These are phyloP conservation scores for Penicillium ucsense DNA, from an alignment of 495 filamentous ascomycete species.

Conservation along the genomic window DNA sequence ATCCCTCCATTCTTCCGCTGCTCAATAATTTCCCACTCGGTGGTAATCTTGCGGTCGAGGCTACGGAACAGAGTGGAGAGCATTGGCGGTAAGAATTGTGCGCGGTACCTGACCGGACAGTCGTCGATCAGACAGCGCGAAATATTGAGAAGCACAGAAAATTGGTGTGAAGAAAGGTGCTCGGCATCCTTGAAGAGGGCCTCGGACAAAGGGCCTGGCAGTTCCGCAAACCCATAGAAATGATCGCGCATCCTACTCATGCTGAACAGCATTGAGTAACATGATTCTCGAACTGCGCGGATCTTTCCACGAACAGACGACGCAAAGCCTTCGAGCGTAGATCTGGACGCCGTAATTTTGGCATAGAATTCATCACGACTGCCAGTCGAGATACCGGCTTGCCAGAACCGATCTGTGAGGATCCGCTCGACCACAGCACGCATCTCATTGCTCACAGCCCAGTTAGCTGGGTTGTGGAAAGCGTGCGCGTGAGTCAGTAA, in stretches of 20 bases:
- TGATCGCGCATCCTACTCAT: constrained; percentile 79
- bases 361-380: constrained; percentile 96
- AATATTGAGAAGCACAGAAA: constrained; percentile 80
- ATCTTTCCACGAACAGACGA: constrained; percentile 85
- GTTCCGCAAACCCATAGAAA: constrained; percentile 80
- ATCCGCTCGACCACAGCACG: constrained; percentile 68
- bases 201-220: constrained; percentile 74
- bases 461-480: constrained; percentile 83
- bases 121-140: constrained; percentile 81
- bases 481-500: constrained; percentile 85
- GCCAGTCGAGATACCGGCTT: constrained; percentile 90
- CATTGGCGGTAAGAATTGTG: constrained; percentile 79
- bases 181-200: constrained; percentile 77
- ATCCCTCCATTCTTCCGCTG: constrained; percentile 55
- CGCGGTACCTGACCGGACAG: constrained; percentile 68
- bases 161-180: constrained; percentile 82
- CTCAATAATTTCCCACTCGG: constrained; percentile 67
- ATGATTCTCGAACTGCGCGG: constrained; percentile 79
- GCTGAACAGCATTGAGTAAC: constrained; percentile 87
- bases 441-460: constrained; percentile 75
- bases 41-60: constrained; percentile 74
- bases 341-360: constrained; percentile 74
- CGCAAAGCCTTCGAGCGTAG: constrained; percentile 84
- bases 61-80: constrained; percentile 72
- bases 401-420: constrained; percentile 95